Percentiles rank a stretch among this genome's conserved stretches.
These are phyloP conservation scores for Pseudopithomyces chartarum DNA, from an alignment of 2,329 filamentous ascomycete species.

Conservation along the genomic window DNA sequence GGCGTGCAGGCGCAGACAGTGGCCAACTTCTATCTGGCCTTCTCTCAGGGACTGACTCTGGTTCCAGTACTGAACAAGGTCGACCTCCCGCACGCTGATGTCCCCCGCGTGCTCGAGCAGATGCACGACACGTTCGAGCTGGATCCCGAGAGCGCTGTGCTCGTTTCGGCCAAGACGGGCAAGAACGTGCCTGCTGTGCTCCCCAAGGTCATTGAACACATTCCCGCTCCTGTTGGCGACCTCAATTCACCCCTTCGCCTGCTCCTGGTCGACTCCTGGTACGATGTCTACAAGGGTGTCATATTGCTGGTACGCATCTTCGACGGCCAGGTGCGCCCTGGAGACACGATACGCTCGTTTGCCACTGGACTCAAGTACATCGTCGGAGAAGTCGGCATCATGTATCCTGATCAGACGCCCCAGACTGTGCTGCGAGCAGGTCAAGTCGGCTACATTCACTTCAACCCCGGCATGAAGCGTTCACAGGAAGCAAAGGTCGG, in stretches of 20 bases:
- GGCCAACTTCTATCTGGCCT: constrained; percentile 97
- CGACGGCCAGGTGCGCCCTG: constrained; percentile 80
- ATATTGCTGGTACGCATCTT: constrained; percentile 90
- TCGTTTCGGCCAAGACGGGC: constrained; percentile 94
- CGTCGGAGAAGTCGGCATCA: constrained; percentile 95
- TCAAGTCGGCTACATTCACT: constrained; percentile 94
- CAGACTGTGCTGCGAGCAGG: constrained; percentile 82
- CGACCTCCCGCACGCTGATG: constrained; percentile 86
- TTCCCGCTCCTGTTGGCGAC: constrained; percentile 81
- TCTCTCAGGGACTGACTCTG: constrained; percentile 83
- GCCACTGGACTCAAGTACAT: constrained; percentile 88
- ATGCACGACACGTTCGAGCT: constrained; percentile 87
- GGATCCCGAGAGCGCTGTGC: constrained; percentile 72
- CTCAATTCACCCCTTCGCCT: constrained; percentile 74
- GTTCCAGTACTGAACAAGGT: constrained; percentile 97
- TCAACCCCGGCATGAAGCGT: constrained; percentile 98
- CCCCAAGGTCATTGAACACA: constrained; percentile 81
- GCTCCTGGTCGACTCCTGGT: constrained; percentile 96
- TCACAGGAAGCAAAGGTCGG: constrained; percentile 95
- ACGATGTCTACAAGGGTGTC: constrained; percentile 93
- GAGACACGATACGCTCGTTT: constrained; percentile 85
- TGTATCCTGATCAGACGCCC: constrained; percentile 86
- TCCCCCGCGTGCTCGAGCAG: constrained; percentile 84
- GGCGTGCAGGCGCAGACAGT: constrained; percentile 98
- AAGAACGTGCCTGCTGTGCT: constrained; percentile 83